A percentile compares a stretch with the other conserved stretches of the same genome.
Conservation (phyloP, 2,329 filamentous ascomycete species). For the Sclerotinia trifoliorum region DNA sequence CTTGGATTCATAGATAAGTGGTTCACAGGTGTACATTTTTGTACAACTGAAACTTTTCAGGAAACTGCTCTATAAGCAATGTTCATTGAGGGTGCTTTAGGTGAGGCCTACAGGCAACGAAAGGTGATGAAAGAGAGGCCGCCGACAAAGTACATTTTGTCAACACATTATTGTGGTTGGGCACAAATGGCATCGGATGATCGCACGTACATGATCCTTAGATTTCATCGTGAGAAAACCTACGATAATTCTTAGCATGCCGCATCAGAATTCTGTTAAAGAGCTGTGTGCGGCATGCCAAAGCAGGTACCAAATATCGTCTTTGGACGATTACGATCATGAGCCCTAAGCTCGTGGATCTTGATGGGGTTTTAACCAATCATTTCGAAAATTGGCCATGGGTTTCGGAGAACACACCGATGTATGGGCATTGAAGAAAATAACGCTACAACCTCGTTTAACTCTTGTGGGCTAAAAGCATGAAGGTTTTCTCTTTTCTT, state of each 20-base stretch:
- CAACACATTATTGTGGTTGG: neutral
- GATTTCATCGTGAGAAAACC: neutral
- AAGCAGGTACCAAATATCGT: neutral
- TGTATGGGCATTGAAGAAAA: neutral
- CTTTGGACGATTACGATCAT: neutral
- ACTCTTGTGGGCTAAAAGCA: neutral
- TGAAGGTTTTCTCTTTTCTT: neutral
- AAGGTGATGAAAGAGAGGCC: neutral
- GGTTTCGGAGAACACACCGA: neutral
- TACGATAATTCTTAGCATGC: neutral
- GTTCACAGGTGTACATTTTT: neutral
- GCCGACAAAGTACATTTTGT: neutral
- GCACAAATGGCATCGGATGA: neutral
- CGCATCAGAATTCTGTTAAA: neutral
- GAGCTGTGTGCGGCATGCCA: neutral
- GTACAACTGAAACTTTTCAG: neutral
- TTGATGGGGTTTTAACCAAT: neutral
- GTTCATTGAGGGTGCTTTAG: neutral
- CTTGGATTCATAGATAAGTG: neutral
- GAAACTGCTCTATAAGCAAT: neutral
- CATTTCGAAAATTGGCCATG: neutral
- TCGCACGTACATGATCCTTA: neutral
- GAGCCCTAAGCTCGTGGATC: neutral
- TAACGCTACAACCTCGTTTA: too few species aligned
- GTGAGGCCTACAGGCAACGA: neutral